These are phyloP conservation scores for Xerophyta viscosa DNA, from an alignment of 106 monocot genomes.

Conservation along the genomic window DNA sequence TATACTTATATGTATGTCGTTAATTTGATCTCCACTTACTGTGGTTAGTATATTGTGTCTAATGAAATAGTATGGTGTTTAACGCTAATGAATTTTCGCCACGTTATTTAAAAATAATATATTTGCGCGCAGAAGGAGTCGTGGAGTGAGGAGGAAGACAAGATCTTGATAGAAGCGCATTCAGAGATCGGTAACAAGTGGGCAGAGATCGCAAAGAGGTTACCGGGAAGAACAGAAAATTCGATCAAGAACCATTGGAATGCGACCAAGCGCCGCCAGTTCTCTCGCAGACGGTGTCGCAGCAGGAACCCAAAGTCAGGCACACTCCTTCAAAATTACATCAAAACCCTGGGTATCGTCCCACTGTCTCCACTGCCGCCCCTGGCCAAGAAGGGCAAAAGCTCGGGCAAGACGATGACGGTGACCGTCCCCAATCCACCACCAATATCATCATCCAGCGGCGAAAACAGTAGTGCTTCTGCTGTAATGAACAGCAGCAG, in stretches of 20 bases:
- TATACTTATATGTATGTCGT: too few species aligned
- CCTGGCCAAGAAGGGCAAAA: neutral
- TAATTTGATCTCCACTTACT: too few species aligned
- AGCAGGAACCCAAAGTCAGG: neutral
- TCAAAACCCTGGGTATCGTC: neutral
- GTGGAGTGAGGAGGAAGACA: constrained; percentile 15
- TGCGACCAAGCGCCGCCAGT: constrained; percentile 3
- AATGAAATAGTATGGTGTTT: too few species aligned
- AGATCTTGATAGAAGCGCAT: constrained; percentile 10
- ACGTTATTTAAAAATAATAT: neutral
- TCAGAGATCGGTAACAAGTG: constrained; percentile 17
- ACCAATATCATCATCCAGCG: too few species aligned
- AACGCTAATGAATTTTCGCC: neutral
- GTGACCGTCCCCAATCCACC: neutral
- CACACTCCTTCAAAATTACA: constrained; percentile 6
- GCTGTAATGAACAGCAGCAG: too few species aligned
- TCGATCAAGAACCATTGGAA: constrained; percentile 18
- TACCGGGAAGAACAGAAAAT: constrained; percentile 18
- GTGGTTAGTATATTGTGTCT: too few species aligned
- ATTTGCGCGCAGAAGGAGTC: constrained; percentile 9
- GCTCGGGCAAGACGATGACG: neutral
- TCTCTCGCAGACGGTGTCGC: neutral
- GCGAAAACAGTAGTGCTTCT: too few species aligned
- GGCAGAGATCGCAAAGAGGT: constrained; percentile 12
- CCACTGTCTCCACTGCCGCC: neutral